Conservation (phyloP, 176 grass and related monocot species). For the Cenchrus americanus region DNA sequence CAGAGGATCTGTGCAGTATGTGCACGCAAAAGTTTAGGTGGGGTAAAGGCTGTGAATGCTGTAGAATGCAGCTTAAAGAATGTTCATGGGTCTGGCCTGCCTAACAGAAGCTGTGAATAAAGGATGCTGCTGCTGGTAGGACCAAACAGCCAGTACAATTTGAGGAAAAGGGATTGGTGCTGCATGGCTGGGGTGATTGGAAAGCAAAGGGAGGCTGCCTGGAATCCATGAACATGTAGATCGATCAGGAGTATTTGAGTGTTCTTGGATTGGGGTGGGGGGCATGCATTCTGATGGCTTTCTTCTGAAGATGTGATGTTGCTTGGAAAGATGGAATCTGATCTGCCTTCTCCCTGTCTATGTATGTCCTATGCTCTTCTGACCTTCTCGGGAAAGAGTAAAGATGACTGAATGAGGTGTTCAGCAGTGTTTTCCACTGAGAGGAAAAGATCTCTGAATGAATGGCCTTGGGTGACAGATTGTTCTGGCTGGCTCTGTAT, state of each 20-base stretch:
- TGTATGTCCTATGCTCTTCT: background rate
- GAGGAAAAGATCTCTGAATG: constrained; percentile 20
- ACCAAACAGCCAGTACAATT: constrained; percentile 48
- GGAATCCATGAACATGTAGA: constrained; percentile 36
- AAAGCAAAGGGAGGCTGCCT: constrained; percentile 53
- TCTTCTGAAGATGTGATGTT: constrained; percentile 52
- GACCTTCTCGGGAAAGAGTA: constrained; percentile 40
- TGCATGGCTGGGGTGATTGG: constrained; percentile 50
- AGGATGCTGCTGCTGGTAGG: constrained; percentile 30
- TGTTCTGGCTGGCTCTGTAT: constrained; percentile 30
- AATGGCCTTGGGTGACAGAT: constrained; percentile 25
- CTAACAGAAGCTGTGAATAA: constrained; percentile 43
- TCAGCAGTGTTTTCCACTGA: constrained; percentile 16
- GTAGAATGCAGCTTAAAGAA: constrained; percentile 22
- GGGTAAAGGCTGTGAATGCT: background rate
- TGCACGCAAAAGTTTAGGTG: background rate
- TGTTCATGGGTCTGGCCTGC: constrained; percentile 23
- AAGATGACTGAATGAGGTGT: constrained; percentile 43
- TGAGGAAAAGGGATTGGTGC: constrained; percentile 22
- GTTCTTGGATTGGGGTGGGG: constrained; percentile 27
- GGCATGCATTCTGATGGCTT: constrained; percentile 40
- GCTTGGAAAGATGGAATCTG: constrained; percentile 51
- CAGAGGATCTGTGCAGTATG: too few relatives aligned
- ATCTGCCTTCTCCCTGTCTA: constrained; percentile 10
- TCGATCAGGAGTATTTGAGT: constrained; percentile 26